Conservation (phyloP, 2,329 filamentous ascomycete species). For the Monosporascus ibericus region DNA sequence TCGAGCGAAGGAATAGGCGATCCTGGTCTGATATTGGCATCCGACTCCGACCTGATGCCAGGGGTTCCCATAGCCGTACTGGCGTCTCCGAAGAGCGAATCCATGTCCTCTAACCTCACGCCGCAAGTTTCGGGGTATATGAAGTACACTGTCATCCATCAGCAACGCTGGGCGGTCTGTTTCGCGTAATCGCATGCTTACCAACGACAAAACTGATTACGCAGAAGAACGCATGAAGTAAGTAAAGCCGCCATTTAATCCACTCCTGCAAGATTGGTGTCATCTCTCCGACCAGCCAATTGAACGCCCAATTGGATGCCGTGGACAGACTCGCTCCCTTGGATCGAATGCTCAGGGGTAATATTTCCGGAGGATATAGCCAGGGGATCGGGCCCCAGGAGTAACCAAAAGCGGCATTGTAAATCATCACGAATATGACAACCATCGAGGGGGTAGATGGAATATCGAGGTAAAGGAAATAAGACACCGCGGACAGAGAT, state of each 20-base stretch:
- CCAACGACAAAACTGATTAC: slow-evolving; percentile 92
- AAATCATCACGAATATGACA: slow-evolving; percentile 94
- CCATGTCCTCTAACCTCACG: slow-evolving; percentile 94
- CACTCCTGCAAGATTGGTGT: slow-evolving; percentile 87
- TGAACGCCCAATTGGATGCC: slow-evolving; percentile 96
- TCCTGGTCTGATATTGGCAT: slow-evolving; percentile 69
- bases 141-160: slow-evolving; percentile 69
- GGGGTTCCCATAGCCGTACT: slow-evolving; percentile 77
- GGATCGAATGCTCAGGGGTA: slow-evolving; percentile 91
- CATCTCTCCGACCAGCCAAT: slow-evolving; percentile 94
- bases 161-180: slow-evolving; percentile 5
- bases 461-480: slow-evolving; percentile 89
- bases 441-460: slow-evolving; percentile 73
- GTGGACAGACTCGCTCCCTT: slow-evolving; percentile 96
- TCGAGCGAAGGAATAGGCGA: slow-evolving; percentile 79
- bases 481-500: slow-evolving; percentile 83
- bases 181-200: slow-evolving; percentile 42
- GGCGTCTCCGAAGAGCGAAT: slow-evolving; percentile 86
- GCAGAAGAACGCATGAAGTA: slow-evolving; percentile 96
- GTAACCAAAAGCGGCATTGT: slow-evolving; percentile 95
- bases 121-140: slow-evolving; percentile 96
- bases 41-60: slow-evolving; percentile 65
- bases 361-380: slow-evolving; percentile 97
- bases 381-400: slow-evolving; percentile 95
- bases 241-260: slow-evolving; percentile 90